phyloP scores from a whole-genome alignment of 202 grass and related monocot species.

The Brachypodium distachyon region DNA sequence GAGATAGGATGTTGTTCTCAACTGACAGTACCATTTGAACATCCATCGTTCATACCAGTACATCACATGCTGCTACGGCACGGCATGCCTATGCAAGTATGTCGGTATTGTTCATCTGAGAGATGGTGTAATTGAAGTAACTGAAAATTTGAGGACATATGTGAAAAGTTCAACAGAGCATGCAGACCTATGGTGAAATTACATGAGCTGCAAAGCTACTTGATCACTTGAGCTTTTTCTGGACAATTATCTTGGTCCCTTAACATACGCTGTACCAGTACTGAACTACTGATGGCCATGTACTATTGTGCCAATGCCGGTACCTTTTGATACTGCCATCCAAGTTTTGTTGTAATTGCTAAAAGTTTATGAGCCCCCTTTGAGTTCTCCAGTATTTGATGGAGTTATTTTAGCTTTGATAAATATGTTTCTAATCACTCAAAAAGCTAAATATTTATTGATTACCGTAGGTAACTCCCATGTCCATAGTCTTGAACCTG shows the following conservation, averaged over 20 bases:
- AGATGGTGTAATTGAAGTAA: neutral
- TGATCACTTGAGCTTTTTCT: no score
- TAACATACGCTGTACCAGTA: neutral
- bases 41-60: neutral
- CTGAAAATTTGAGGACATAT: neutral
- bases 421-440: neutral
- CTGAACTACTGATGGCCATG: neutral
- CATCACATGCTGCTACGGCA: neutral
- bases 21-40: neutral
- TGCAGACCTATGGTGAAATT: no score
- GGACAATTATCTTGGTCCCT: neutral
- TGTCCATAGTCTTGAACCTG: neutral
- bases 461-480: neutral
- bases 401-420: neutral
- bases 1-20: neutral
- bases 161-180: no score
- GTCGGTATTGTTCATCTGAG: neutral
- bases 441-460: neutral
- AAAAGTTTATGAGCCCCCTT: neutral
- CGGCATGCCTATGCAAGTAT: neutral
- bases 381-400: neutral
- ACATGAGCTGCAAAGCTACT: no score
- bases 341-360: neutral
- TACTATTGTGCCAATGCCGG: neutral
- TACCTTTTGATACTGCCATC: neutral